Evolutionary conservation across 371 early-diverging fungal species (phyloP), one percentile per base, ranked within the genome.

Genomic region (Mucor irregularis): DNA sequence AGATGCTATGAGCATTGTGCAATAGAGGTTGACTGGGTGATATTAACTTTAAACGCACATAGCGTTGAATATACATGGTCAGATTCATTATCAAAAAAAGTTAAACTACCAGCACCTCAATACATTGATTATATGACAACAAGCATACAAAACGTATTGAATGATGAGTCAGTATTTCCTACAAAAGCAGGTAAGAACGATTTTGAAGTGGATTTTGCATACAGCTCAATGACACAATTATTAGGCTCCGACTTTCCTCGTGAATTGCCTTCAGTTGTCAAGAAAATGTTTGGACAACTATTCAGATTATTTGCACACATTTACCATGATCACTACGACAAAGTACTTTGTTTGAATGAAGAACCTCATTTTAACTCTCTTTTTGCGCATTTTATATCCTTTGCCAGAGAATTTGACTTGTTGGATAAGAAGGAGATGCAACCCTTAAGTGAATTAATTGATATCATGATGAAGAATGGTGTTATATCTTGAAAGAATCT

Each of bases 281-380:
- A 84, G 34, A 73, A 72, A 11, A 91, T 96, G 53, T 87, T 86
- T 74, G 83, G 86, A 47, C 95, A 95, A 47, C 69, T 96, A 44
- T 90, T 94, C 61, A 88, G 95, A 37, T 81, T 98, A 13, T 86
- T 96, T 68, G 95, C 92, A 2, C 98, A 98, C 65, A 90, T 98
- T 25, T 98, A 94, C 69, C 91, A 92, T 71, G 65, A 83, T 14
- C 98, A 98, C 64, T 94, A 90, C 56, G 92, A 91, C 50, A 86
- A 88, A 68, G 81, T 96, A 31, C 69, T 94, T 34, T 85, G 87
- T 49, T 72, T 97, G 16, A 78, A 82, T 43, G 85, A 89, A 52
- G 97, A 98, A 61, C 88, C 87, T 0, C 97, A 98, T 61, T 85
- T 97, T 61, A 96, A 98, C 74, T 92, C 97, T 3, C 76, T 96